Evolutionary conservation across 306 rosid genomes (phyloP), one percentile per base, ranked within the genome.

Genomic region (Abrus pulchellus): DNA sequence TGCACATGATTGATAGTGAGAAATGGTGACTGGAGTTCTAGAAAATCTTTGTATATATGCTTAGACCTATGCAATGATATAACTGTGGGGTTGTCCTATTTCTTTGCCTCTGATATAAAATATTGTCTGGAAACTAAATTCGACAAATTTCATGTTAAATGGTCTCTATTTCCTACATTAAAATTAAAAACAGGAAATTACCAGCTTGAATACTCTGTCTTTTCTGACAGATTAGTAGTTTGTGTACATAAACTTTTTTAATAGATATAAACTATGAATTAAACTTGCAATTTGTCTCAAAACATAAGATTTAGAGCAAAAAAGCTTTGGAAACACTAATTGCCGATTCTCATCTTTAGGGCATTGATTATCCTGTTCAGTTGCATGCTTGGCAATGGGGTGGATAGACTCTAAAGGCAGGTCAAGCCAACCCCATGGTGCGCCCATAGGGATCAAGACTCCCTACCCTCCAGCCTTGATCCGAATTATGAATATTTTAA

Each of bases 261-360:
- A 41, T 48, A 54, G 55, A 49, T 63, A 47, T 79, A 32, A 30
- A 45, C 52, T 54, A 14, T 38, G 33, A 60, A 40, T 28, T 34
- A n/a, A 20, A 82, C 67, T 60, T 75, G 50, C 73, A 14, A 38
- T 68, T 44, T 60, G 67, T 47, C 12, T 56, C 54, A 28, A 8
- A 71, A 63, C 48, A 41, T 59, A 43, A 1, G 12, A 32, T 73
- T 65, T 36, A 50, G 8, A 44, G 57, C 34, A 67, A 48, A 64
- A 47, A 72, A 28, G 65, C 81, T 79, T 56, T 66, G 12, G 81
- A 50, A 73, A 34, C 54, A 20, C 66, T 30, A 9, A 2, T 3
- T 49, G 40, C 38, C 13, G 54, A 45, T 66, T 70, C 9, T 69
- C 66, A 45, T 75, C 45, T 43, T 20, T 11, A 29, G 74, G 33